phyloP scores from a whole-genome alignment of 192 early-diverging fungal genomes.

The Entomortierella chlamydospora region DNA sequence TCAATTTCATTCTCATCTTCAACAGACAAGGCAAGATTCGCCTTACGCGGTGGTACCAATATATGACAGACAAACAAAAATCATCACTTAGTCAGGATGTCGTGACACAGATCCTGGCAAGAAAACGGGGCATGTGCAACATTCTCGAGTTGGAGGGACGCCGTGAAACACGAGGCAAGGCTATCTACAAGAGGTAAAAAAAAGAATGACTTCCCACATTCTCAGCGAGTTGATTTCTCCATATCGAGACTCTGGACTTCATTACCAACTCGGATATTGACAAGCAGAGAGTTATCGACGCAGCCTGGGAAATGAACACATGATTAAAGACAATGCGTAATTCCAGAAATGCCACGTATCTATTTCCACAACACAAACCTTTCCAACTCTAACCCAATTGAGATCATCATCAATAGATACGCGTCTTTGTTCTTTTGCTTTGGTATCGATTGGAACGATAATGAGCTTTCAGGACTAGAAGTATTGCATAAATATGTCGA shows the following conservation, averaged over 20 bases:
- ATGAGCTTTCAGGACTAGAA: slow-evolving; percentile 62
- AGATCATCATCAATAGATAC: slow-evolving; percentile 48
- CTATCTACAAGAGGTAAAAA: slow-evolving; percentile 63
- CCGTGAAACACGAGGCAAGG: slow-evolving; percentile 54
- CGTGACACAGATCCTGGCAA: slow-evolving; percentile 59
- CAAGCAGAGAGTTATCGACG: too few relatives aligned
- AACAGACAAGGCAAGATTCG: slow-evolving; percentile 69
- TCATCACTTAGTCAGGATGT: slow-evolving; percentile 56
- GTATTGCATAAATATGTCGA: slow-evolving; percentile 66
- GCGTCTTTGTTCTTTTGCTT: slow-evolving; percentile 63
- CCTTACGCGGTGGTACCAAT: slow-evolving; percentile 60
- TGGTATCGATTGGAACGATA: slow-evolving; percentile 64
- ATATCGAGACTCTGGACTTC: neutral
- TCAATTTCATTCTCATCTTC: slow-evolving; percentile 62
- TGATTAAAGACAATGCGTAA: too few relatives aligned
- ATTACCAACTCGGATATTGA: too few relatives aligned
- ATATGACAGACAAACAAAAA: slow-evolving; percentile 57
- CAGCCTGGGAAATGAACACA: too few relatives aligned
- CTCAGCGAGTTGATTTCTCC: too few relatives aligned
- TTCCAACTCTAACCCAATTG: neutral
- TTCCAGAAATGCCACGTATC: slow-evolving; percentile 2
- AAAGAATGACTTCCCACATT: too few relatives aligned
- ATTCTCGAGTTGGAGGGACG: slow-evolving; percentile 62
- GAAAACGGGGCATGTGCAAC: slow-evolving; percentile 66
- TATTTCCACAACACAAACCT: neutral